Evolutionary conservation across 768 basidiomycete genomes (phyloP), one percentile per base, ranked within the genome.

Genomic region (Podaxis mareebaensis): DNA sequence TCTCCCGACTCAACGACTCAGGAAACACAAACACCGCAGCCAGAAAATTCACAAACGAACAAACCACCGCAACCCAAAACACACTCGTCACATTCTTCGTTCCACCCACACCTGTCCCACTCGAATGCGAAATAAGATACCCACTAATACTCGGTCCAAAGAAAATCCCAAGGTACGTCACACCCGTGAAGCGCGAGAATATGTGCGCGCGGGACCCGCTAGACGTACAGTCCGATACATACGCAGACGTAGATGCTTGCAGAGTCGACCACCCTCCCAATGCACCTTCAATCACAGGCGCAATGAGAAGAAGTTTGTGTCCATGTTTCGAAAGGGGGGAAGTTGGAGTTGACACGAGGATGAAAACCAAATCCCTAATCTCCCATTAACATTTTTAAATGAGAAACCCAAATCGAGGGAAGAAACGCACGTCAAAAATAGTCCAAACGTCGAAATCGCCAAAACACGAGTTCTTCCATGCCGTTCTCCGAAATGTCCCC

Each of bases 181-280:
- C 84, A 2, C 95, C 95, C 7, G 84, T 80, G 73, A 95, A 89
- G 15, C 87, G 81, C n/a, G 86, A 85, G 73, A 88, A 89, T 28
- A 88, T 85, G 44, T 85, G 81, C 1, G 92, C 84, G 46, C 92
- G 85, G 8, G 92, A 93, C 48, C 92, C 92, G 49, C 85, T 80
- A n/a, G 90, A 90, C 2, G 93, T 94, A 70, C 91, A 93, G 69
- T 95, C 93, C 39, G 89, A 88, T 57, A 94, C 79, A 68, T 93
- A 94, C 3, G 95, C 91, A 13, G 89, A 85, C n/a, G 86, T 86
- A 0, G 89, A 88, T 3, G 89, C 85, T 60, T 88, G 85, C 8
- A 95, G 75, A 0, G 93, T 88, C 6, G 89, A 85, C 85, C 89
- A 91, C 28, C 95, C 93, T 13, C 95, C 95, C 2, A 94, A 79